phyloP scores from a whole-genome alignment of 2,329 filamentous ascomycete species.

The Teratosphaeria epicoccoides region DNA sequence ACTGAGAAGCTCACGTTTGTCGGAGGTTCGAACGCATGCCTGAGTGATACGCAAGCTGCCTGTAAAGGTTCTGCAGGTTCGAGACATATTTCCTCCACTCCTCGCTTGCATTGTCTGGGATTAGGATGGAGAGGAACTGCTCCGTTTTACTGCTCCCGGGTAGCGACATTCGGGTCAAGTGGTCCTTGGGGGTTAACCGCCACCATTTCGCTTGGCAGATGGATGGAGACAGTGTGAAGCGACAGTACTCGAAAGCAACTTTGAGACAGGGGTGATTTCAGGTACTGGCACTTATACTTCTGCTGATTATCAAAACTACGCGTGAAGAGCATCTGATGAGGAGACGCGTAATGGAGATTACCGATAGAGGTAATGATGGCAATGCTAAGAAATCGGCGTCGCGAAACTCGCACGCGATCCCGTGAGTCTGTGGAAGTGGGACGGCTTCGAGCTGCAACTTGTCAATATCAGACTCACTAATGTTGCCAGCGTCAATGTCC shows the following conservation, averaged over 20 bases:
- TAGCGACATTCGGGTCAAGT: constrained; percentile 16
- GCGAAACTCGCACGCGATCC: not conserved
- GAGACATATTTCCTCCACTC: constrained; percentile 15
- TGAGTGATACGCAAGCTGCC: constrained; percentile 21
- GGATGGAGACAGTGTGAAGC: too few relatives aligned
- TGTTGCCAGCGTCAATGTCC: not conserved
- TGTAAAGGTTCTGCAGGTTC: constrained; percentile 13
- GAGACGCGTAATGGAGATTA: not conserved
- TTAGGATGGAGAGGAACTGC: constrained; percentile 7
- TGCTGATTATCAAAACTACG: not conserved
- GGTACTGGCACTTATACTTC: not conserved
- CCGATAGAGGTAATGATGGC: too few relatives aligned
- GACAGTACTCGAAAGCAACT: too few relatives aligned
- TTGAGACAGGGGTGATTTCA: too few relatives aligned
- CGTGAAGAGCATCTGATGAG: not conserved
- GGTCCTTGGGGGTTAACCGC: not conserved
- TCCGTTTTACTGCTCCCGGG: constrained; percentile 21
- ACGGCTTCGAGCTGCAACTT: not conserved
- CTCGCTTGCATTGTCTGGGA: constrained; percentile 12
- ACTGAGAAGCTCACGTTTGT: constrained; percentile 15
- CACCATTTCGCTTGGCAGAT: not conserved
- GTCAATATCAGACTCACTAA: not conserved
- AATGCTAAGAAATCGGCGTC: not conserved
- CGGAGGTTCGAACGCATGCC: constrained; percentile 26
- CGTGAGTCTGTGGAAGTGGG: not conserved